Conservation (phyloP, 2,329 filamentous ascomycete genomes). For the Simplicillium sp. region DNA sequence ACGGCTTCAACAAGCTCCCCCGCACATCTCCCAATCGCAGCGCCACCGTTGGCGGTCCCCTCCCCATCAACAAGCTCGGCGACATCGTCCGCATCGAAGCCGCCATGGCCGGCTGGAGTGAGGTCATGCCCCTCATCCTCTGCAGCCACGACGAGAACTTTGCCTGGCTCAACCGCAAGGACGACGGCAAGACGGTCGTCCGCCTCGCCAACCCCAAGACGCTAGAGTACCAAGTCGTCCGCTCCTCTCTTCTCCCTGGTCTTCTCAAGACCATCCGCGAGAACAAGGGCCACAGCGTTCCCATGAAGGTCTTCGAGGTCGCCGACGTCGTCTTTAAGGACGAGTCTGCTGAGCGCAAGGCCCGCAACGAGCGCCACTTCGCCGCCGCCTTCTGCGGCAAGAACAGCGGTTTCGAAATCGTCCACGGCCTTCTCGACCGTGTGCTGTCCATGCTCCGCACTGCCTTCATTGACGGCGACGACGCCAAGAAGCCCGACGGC, state of each 20-base stretch:
- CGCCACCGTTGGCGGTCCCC: slow-evolving; percentile 74
- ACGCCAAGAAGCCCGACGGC: slow-evolving; percentile 51
- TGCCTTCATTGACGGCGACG: slow-evolving; percentile 60
- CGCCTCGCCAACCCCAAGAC: slow-evolving; percentile 90
- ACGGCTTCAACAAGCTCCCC: slow-evolving; percentile 94
- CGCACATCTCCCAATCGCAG: slow-evolving; percentile 79
- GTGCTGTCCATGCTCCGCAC: slow-evolving; percentile 86
- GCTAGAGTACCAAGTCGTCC: slow-evolving; percentile 84
- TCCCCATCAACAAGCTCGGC: slow-evolving; percentile 86
- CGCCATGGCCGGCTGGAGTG: slow-evolving; percentile 91
- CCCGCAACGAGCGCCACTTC: slow-evolving; percentile 88
- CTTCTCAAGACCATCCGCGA: slow-evolving; percentile 89
- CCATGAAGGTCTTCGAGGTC: slow-evolving; percentile 88
- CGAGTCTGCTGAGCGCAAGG: slow-evolving; percentile 68
- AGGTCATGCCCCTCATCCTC: slow-evolving; percentile 91
- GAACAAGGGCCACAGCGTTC: slow-evolving; percentile 81
- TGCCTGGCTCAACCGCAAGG: slow-evolving; percentile 81
- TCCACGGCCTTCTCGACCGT: slow-evolving; percentile 88
- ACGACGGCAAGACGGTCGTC: slow-evolving; percentile 75
- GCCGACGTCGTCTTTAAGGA: slow-evolving; percentile 92
- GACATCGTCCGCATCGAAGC: slow-evolving; percentile 86
- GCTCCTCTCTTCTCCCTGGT: slow-evolving; percentile 76
- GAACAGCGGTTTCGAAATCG: slow-evolving; percentile 86
- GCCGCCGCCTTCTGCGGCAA: slow-evolving; percentile 95
- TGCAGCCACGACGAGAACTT: slow-evolving; percentile 99